These are phyloP conservation scores for Leishmania gerbilli DNA, from an alignment of 208 protist genomes.

Conservation along the genomic window DNA sequence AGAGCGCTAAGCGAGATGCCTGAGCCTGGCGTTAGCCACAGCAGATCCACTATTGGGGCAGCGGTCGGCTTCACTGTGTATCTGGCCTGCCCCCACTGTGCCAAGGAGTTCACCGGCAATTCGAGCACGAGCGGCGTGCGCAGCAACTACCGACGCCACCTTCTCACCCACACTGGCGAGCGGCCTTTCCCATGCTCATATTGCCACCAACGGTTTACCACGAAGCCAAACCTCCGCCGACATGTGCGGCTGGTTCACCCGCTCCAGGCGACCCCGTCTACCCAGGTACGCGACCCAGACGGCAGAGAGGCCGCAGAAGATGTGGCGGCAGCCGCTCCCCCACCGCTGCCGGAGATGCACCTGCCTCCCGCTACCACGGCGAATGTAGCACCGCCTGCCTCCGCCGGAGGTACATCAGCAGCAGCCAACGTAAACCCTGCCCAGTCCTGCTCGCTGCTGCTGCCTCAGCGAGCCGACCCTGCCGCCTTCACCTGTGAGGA, in stretches of 20 bases:
- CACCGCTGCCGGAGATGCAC: conserved; percentile 6
- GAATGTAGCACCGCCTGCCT: background rate
- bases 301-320: too few species aligned
- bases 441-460: background rate
- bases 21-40: background rate
- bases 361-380: conserved; percentile 3
- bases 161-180: conserved; percentile 68
- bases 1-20: background rate
- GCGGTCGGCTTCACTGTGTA: conserved; percentile 6
- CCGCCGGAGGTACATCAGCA: background rate
- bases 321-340: background rate
- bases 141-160: conserved; percentile 81
- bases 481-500: conserved; percentile 50
- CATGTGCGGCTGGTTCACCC: conserved; percentile 52
- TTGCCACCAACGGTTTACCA: conserved; percentile 67
- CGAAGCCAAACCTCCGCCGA: conserved; percentile 53
- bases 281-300: conserved; percentile 1
- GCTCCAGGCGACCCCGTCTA: conserved; percentile 22
- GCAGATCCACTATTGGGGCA: background rate
- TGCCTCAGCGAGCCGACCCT: background rate
- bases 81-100: conserved; percentile 65
- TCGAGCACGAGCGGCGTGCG: conserved; percentile 54
- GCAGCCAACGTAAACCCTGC: background rate
- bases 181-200: conserved; percentile 67
- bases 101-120: conserved; percentile 54